phyloP scores from a whole-genome alignment of 768 basidiomycete species.

The Galerina marginata region DNA sequence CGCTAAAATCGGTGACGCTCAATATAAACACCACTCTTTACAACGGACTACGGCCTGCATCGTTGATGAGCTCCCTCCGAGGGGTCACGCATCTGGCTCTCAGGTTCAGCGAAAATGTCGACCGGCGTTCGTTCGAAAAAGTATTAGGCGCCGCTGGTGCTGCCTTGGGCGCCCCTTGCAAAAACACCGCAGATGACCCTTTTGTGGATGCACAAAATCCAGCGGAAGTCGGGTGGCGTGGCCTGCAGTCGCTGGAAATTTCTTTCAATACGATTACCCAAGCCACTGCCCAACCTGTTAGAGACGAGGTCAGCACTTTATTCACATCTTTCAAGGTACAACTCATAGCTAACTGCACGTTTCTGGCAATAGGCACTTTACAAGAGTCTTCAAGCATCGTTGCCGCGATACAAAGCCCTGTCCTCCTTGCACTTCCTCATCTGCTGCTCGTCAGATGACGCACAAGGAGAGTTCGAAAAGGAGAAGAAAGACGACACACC shows the following conservation, averaged over 20 bases:
- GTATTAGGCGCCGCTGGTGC: slow-evolving; percentile 47
- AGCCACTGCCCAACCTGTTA: slow-evolving; percentile 22
- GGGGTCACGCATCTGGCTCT: slow-evolving; percentile 39
- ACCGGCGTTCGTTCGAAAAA: slow-evolving; percentile 52
- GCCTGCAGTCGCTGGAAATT: slow-evolving; percentile 22
- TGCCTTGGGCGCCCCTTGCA: slow-evolving; percentile 29
- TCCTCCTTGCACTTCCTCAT: slow-evolving; percentile 31
- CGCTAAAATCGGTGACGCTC: slow-evolving; percentile 39
- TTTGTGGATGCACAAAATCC: slow-evolving; percentile 1
- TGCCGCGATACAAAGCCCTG: slow-evolving; percentile 46
- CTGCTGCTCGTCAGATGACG: neutral
- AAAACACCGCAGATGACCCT: slow-evolving; percentile 12
- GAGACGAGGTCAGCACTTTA: slow-evolving; percentile 39
- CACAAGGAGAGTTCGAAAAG: neutral
- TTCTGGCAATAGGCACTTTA: slow-evolving; percentile 36
- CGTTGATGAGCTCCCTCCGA: slow-evolving; percentile 40
- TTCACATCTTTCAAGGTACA: neutral
- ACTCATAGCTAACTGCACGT: neutral
- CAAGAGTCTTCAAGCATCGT: slow-evolving; percentile 42
- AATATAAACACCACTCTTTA: slow-evolving; percentile 52
- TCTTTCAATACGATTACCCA: slow-evolving; percentile 1
- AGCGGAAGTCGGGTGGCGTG: slow-evolving; percentile 8
- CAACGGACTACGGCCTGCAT: slow-evolving; percentile 48
- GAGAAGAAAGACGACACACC: slow-evolving; percentile 8
- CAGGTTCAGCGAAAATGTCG: slow-evolving; percentile 44